Percentiles rank a stretch among this genome's conserved stretches.
phyloP scores from a whole-genome alignment of 108 stramenopile species.

The Pseudonitzschia pungens region DNA sequence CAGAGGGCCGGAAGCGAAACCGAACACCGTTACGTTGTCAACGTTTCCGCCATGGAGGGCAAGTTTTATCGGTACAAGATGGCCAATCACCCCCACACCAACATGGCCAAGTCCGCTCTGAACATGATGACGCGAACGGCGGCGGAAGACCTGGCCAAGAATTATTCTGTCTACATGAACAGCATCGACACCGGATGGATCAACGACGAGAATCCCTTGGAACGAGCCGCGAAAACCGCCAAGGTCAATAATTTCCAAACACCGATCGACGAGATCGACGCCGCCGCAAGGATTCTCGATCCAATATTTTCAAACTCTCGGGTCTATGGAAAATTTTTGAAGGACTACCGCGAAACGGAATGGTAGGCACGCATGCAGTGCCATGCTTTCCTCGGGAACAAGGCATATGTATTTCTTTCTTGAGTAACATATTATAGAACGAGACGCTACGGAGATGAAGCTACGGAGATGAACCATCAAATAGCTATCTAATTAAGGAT shows the following conservation, averaged over 20 bases:
- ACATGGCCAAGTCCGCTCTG: slow-evolving; percentile 93
- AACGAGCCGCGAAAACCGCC: slow-evolving; percentile 74
- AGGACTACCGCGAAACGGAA: slow-evolving; percentile 85
- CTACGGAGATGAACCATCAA: too few species aligned
- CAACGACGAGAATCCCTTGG: slow-evolving; percentile 90
- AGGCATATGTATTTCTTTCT: too few species aligned
- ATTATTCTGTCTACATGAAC: slow-evolving; percentile 84
- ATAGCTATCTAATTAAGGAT: too few species aligned
- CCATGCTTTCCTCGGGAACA: too few species aligned
- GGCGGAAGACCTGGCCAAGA: slow-evolving; percentile 79
- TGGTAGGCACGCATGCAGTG: slow-evolving; percentile 46
- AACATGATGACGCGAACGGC: slow-evolving; percentile 92
- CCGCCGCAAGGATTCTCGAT: slow-evolving; percentile 85
- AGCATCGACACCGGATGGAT: slow-evolving; percentile 94
- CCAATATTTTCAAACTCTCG: slow-evolving; percentile 60
- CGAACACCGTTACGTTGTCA: slow-evolving; percentile 74
- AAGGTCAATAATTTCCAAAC: slow-evolving; percentile 85
- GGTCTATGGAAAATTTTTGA: slow-evolving; percentile 79
- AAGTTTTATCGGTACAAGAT: slow-evolving; percentile 93
- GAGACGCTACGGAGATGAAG: too few species aligned
- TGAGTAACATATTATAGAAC: too few species aligned
- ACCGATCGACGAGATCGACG: slow-evolving; percentile 92
- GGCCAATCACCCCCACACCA: slow-evolving; percentile 90
- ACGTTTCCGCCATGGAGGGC: slow-evolving; percentile 93
- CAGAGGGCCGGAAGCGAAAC: slow-evolving; percentile 33